These are phyloP conservation scores for Quercus wislizeni DNA, from an alignment of 306 rosid species.

Conservation along the genomic window DNA sequence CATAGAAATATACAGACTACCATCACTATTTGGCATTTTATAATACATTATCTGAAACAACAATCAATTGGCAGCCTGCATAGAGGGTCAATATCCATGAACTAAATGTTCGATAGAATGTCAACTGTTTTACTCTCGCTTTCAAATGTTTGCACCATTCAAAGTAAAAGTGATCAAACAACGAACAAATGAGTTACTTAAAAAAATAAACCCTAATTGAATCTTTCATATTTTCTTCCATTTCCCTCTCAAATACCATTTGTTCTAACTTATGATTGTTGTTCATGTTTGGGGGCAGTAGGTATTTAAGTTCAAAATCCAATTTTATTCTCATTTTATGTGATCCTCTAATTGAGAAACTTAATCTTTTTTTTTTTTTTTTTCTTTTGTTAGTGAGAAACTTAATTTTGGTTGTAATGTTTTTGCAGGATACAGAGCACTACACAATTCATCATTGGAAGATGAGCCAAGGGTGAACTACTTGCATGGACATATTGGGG, in stretches of 20 bases:
- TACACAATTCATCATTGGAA: constrained; percentile 45
- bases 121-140: no score
- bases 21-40: background rate
- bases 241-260: background rate
- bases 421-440: constrained; percentile 44
- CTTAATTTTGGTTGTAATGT: background rate
- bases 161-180: background rate
- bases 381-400: background rate
- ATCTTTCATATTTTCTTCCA: background rate
- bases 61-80: background rate
- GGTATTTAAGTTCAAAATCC: background rate
- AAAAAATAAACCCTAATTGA: background rate
- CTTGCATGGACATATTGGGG: constrained; percentile 39
- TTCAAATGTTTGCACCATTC: background rate
- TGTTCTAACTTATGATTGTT: background rate
- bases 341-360: background rate
- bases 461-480: constrained; percentile 55
- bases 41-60: background rate
- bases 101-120: no score
- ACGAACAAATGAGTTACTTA: background rate
- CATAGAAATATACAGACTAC: background rate
- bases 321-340: background rate
- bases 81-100: no score
- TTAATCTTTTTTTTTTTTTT: no score
- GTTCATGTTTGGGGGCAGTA: background rate